A percentile compares a stretch with the other conserved stretches of the same genome.
phyloP scores from a whole-genome alignment of 2,329 filamentous ascomycete species.

The Fusarium buxicola region DNA sequence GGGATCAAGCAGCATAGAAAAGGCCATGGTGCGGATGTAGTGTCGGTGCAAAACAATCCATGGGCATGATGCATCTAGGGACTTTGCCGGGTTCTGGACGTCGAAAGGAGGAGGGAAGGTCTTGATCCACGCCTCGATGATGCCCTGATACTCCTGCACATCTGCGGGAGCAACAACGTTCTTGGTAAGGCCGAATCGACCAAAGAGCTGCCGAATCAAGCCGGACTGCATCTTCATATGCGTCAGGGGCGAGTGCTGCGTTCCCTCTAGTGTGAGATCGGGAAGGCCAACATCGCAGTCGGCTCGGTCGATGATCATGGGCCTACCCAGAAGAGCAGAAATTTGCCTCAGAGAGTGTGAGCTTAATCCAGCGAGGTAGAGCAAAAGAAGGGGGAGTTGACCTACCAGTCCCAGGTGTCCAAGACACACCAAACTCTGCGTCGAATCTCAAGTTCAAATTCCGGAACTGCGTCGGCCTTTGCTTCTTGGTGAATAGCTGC shows the following conservation, averaged over 20 bases:
- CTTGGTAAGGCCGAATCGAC: conserved; percentile 48
- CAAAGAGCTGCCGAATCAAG: conserved; percentile 48
- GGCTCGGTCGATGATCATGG: conserved; percentile 51
- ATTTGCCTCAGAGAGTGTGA: conserved; percentile 49
- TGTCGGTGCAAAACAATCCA: conserved; percentile 60
- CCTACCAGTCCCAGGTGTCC: conserved; percentile 55
- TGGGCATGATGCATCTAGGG: conserved; percentile 53
- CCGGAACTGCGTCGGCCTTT: conserved; percentile 40
- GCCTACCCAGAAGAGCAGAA: conserved; percentile 49
- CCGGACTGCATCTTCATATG: conserved; percentile 53
- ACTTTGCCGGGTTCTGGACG: conserved; percentile 54
- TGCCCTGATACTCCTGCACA: conserved; percentile 48
- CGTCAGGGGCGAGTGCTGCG: conserved; percentile 48
- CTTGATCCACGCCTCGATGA: conserved; percentile 57
- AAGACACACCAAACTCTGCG: conserved; percentile 53
- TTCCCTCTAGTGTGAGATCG: conserved; percentile 49
- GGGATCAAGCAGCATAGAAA: conserved; percentile 59
- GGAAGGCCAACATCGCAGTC: conserved; percentile 51
- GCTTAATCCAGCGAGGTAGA: background rate
- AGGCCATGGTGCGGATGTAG: conserved; percentile 58
- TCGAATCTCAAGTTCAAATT: conserved; percentile 53
- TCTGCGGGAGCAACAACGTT: conserved; percentile 47
- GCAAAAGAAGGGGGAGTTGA: background rate
- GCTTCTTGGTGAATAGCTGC: conserved; percentile 50
- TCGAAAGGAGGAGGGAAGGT: conserved; percentile 57